These are phyloP conservation scores for Bruguiera sexangula DNA, from an alignment of 345 rosid species.

Conservation along the genomic window DNA sequence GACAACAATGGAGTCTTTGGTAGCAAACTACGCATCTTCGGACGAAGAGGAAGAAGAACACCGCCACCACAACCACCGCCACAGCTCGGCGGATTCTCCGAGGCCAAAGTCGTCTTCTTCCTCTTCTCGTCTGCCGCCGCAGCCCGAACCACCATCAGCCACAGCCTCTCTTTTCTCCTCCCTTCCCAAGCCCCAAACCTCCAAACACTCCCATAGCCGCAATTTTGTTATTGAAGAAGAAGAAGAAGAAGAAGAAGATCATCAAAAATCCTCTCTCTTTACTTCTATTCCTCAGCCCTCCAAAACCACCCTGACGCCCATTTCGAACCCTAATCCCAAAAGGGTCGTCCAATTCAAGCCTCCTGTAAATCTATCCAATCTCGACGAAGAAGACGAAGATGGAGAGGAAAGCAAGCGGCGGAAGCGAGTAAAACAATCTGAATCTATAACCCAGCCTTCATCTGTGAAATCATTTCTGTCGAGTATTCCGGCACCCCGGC, in stretches of 20 bases:
- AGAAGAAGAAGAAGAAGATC: conserved; percentile 17
- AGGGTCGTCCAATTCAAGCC: conserved; percentile 71
- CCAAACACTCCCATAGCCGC: conserved; percentile 14
- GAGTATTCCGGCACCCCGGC: conserved; percentile 69
- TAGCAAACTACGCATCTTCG: conserved; percentile 82
- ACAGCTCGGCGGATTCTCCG: conserved; percentile 12
- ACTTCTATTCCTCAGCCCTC: conserved; percentile 39
- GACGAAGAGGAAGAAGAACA: conserved; percentile 61
- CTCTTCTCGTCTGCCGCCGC: conserved; percentile 8
- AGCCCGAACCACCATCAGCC: conserved; percentile 21
- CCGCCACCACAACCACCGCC: not conserved
- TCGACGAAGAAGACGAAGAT: conserved; percentile 40
- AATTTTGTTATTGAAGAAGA: conserved; percentile 6
- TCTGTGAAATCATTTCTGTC: conserved; percentile 72
- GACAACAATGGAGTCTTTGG: conserved; percentile 60
- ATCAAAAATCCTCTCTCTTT: conserved; percentile 12
- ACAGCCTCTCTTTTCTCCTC: conserved; percentile 39
- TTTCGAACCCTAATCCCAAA: conserved; percentile 31
- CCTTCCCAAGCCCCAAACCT: conserved; percentile 46
- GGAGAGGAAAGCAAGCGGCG: conserved; percentile 19
- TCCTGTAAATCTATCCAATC: conserved; percentile 35
- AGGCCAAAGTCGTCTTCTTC: not conserved
- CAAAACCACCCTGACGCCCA: conserved; percentile 25
- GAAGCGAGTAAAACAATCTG: conserved; percentile 38
- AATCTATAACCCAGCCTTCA: conserved; percentile 22